Evolutionary conservation across 2,329 filamentous ascomycete genomes (phyloP), one percentile per base, ranked within the genome.

Genomic region (Nothophoma quercina): DNA sequence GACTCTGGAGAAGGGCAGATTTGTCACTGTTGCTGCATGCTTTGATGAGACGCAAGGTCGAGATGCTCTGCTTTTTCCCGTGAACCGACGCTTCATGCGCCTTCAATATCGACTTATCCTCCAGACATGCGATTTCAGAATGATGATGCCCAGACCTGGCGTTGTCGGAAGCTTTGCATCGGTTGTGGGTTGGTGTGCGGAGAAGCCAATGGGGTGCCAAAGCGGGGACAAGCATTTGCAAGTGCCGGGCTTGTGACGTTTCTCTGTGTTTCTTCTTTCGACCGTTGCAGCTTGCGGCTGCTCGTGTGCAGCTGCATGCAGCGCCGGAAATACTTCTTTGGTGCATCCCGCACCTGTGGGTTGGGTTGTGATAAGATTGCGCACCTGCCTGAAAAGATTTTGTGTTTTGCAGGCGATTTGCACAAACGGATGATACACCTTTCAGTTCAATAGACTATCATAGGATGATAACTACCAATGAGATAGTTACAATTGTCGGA

Each of bases 181-280:
- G 38, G 25, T 6, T 39, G 32, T 2, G 40, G 28, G 19, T 28
- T 38, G 32, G 32, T 30, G 38, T 43, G 46, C 39, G 43, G 50
- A 41, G 50, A 44, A 39, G 16, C 48, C 56, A 59, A 61, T 58
- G 43, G 38, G 30, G 36, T 29, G 41, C 23, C 40, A 41, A 40
- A 45, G 47, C 21, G 30, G 41, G 33, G 55, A 46, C 54, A 63
- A 63, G 59, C 60, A 58, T 60, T 46, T 22, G 18, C 26, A 51
- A 50, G 51, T 42, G 51, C 51, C 45, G 51, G n/a, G 29, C 30
- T 47, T 22, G 51, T 49, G 46, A 50, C 51, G 51, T 46, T 50
- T 21, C 29, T 45, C 40, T 15, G 22, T 18, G 28, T 21, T 48
- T 38, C 35, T 50, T 51, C 19, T 55, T 26, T 42, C 18, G n/a